Evolutionary conservation across 2,329 filamentous ascomycete species (phyloP), one percentile per base, ranked within the genome.

Genomic region (Hirsutella rhossiliensis): DNA sequence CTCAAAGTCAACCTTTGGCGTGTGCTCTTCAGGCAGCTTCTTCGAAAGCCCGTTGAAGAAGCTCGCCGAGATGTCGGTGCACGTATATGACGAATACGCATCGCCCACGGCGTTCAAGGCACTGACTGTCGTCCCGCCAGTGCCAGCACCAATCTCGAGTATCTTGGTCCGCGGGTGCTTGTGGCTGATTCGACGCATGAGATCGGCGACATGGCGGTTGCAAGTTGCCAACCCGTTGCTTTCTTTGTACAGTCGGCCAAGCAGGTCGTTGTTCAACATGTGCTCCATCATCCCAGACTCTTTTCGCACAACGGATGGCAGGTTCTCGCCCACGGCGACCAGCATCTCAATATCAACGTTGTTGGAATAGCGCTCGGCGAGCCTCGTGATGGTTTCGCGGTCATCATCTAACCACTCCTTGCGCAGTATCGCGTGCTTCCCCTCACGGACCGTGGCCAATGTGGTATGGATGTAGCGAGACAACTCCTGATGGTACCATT

Each of bases 121-220:
- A 1, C 39, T 42, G 7, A 56, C 50, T 0, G 69, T 72, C 0
- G 66, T 57, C 11, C 59, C 61, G 3, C 67, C 69, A 4, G 65
- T 68, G 1, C 69, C 69, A 11, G 63, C 67, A 15, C 67, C 67
- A 11, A 66, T 54, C 43, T 60, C 56, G 5, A 73, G 47, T 28
- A 72, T 59, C 3, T 63, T 62, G 42, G 66, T 56, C n/a, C 59
- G 58, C 0, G 69, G 69, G 40, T 64, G 64, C 2, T 63, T 59
- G 43, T 67, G 57, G 1, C 56, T 45, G 11, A 73, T 55, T 19
- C 38, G 45, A 8, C n/a, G 48, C 3, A 58, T 47, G 12, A 61
- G 47, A 8, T 48, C 40, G 17, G 52, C 57, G 12, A 59, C 12
- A n/a, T 29, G 38, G 19, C 27, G 31, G 11, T 43, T 43, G 23